Evolutionary conservation across 2,329 filamentous ascomycete genomes (phyloP), one percentile per base, ranked within the genome.

Genomic region (Sporothrix mexicana): DNA sequence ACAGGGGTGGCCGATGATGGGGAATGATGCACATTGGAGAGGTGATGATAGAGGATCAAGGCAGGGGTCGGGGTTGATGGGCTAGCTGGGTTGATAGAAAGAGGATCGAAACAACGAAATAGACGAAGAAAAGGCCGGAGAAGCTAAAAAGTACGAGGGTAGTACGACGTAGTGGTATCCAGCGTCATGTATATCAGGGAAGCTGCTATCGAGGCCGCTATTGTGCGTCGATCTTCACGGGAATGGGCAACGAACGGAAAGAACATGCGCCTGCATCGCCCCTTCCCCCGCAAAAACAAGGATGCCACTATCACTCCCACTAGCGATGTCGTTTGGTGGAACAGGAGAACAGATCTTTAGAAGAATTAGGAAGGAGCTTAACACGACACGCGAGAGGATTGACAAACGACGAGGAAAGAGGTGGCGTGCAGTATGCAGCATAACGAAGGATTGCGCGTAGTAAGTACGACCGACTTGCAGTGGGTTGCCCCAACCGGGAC

Each of bases 291-390:
- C 36, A 45, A 64, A 23, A 25, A 55, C 61, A 17, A 15, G 17
- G 59, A n/a, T 23, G 41, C 20, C 55, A 7, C n/a, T 64, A 64
- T 64, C 59, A 23, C 36, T 15, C 59, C 59, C 23, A 64, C 20
- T 23, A 55, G 36, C 36, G 17, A 23, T 64, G 36, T 36, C 59
- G 59, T 23, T 61, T 9, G 51, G 51, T 53, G 51, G 51, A 53
- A 23, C 51, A 20, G 7, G 7, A 36, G 53, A 30, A 13, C 23
- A 47, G 43, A n/a, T 47, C 41, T 23, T 47, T 23, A 2, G 41
- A 17, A 49, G 25, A 41, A 69, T 53, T 55, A 69, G 49, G 66
- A 69, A 69, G 47, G 66, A 55, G 66, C 47, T 51, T 30, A 67
- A 36, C 2, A 13, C 30, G 5, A 23, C 64, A 47, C 6, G 36